These are phyloP conservation scores for Mycena metata DNA, from an alignment of 768 basidiomycete species.

Conservation along the genomic window DNA sequence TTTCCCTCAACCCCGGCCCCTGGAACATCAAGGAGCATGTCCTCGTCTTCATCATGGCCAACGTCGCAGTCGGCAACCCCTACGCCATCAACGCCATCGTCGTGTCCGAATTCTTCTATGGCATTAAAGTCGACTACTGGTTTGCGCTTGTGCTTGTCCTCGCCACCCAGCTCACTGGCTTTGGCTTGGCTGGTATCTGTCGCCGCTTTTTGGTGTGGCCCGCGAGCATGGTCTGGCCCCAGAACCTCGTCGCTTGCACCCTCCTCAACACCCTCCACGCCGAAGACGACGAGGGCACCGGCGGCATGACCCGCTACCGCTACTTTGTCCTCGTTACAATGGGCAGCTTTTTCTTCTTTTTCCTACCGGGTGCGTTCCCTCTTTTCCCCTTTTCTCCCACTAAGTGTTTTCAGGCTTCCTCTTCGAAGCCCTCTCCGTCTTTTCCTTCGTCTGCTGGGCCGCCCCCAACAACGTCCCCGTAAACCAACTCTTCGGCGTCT, in stretches of 20 bases:
- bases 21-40: constrained; percentile 99
- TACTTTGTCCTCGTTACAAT: constrained; percentile 80
- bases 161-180: constrained; percentile 95
- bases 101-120: constrained; percentile 84
- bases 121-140: constrained; percentile 76
- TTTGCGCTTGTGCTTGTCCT: constrained; percentile 86
- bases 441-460: constrained; percentile 87
- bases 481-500: constrained; percentile 82
- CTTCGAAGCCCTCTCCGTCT: constrained; percentile 80
- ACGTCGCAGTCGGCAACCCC: constrained; percentile 79
- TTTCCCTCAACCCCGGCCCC: constrained; percentile 94
- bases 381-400: too few relatives aligned
- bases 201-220: constrained; percentile 96
- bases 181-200: constrained; percentile 92
- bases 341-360: constrained; percentile 88
- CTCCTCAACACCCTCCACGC: constrained; percentile 96
- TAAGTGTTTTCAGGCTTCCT: too few relatives aligned
- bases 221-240: constrained; percentile 98
- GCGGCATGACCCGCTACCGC: constrained; percentile 79
- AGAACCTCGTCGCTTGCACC: constrained; percentile 95
- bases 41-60: constrained; percentile 94
- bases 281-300: constrained; percentile 81
- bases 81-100: constrained; percentile 93
- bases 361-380: constrained; percentile 96
- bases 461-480: constrained; percentile 73